Evolutionary conservation across 306 rosid genomes (phyloP).

Genomic region (Cyamopsis tetragonoloba): DNA sequence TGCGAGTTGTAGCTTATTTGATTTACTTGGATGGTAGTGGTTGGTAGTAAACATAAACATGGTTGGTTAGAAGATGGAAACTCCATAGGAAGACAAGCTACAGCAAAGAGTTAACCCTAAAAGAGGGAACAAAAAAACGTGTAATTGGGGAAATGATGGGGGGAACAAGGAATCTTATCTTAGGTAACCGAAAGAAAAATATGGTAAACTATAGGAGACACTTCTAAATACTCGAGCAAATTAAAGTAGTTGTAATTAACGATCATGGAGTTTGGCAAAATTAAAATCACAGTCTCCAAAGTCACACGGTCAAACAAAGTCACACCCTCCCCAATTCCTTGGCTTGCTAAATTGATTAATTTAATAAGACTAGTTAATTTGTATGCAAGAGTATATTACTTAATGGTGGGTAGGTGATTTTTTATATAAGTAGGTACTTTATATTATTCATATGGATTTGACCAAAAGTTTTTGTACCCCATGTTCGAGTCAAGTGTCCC

Average conservation of each 20-base stretch:
- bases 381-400: no score
- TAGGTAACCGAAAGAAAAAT: slow-evolving; percentile 46
- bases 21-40: slow-evolving; percentile 3
- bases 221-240: slow-evolving; percentile 31
- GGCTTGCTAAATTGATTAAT: slow-evolving; percentile 44
- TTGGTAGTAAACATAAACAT: slow-evolving; percentile 17
- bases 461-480: slow-evolving; percentile 33
- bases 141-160: slow-evolving; percentile 37
- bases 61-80: neutral
- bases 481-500: slow-evolving; percentile 34
- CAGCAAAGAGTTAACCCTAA: slow-evolving; percentile 9
- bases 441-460: slow-evolving; percentile 33
- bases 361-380: no score
- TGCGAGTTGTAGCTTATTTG: no score
- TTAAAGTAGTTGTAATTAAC: slow-evolving; percentile 17
- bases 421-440: no score
- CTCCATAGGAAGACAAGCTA: slow-evolving; percentile 12
- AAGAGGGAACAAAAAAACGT: slow-evolving; percentile 35
- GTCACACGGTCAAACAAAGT: slow-evolving; percentile 48
- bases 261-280: slow-evolving; percentile 20
- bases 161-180: slow-evolving; percentile 71
- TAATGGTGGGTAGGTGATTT: no score
- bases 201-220: slow-evolving; percentile 34
- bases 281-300: slow-evolving; percentile 48
- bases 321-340: slow-evolving; percentile 59